phyloP scores from a whole-genome alignment of 2,329 filamentous ascomycete species.

The Fusarium hostae region DNA sequence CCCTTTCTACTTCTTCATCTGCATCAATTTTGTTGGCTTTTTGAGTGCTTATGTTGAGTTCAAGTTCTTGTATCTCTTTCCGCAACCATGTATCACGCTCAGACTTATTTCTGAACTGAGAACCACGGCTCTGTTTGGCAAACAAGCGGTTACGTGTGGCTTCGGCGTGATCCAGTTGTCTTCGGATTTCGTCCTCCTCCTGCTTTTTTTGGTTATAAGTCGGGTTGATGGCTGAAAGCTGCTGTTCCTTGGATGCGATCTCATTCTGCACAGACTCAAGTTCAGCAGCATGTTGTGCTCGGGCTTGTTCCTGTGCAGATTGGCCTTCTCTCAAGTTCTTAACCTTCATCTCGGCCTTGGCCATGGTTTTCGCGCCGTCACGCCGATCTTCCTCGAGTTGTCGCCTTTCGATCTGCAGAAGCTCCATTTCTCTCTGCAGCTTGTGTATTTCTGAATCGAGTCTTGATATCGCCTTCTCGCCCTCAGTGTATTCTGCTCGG shows the following conservation, averaged over 20 bases:
- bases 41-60: conserved; percentile 78
- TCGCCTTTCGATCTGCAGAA: conserved; percentile 83
- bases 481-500: conserved; percentile 78
- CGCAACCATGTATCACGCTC: conserved; percentile 88
- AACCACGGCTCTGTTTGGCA: conserved; percentile 89
- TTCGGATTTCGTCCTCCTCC: conserved; percentile 76
- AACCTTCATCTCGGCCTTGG: conserved; percentile 86
- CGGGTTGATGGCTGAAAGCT: conserved; percentile 80
- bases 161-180: conserved; percentile 80
- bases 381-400: conserved; percentile 92
- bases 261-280: conserved; percentile 77
- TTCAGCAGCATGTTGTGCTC: conserved; percentile 76
- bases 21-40: conserved; percentile 88
- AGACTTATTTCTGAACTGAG: conserved; percentile 86
- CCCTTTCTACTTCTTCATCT: conserved; percentile 79
- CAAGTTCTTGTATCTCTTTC: conserved; percentile 82
- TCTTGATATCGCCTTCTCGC: conserved; percentile 80
- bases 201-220: conserved; percentile 78
- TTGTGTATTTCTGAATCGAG: conserved; percentile 84
- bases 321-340: conserved; percentile 87
- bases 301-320: conserved; percentile 78
- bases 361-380: conserved; percentile 80
- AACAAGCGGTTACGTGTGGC: conserved; percentile 81
- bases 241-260: conserved; percentile 79
- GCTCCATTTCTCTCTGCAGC: conserved; percentile 83